Base-by-base conservation (phyloP, 176 grass and related monocot genomes). In the Aegilops longissima region DNA sequence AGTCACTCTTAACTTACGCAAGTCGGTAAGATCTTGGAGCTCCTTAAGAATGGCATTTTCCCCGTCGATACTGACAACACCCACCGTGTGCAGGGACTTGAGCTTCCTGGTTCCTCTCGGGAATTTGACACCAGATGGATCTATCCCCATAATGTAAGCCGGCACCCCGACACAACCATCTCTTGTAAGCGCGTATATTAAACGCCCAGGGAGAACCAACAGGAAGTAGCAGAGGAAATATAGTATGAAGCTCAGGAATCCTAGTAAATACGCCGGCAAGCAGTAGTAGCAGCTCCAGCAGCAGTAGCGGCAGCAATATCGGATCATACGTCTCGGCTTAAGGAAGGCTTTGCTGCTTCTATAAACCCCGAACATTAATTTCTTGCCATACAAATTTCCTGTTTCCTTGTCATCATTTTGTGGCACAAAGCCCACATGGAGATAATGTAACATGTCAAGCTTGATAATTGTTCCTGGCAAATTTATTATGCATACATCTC, bases 401-500 rank as follows among this genome's bases (percentile, higher is more conserved):
- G n/a, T n/a, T n/a, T n/a, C n/a, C n/a, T 35, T 17, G 3, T 69
- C 3, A 35, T 69, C 66, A 69, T 69, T 3, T 3, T 0, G 0
- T 69, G 66, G 16, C 10, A 69, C 31, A 35, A 35, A 2, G 0
- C 73, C 68, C 68, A 70, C 61, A 56, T 1, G 5, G 18, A 85
- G 5, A 20, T 68, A 39, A 0, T 2, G 3, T 39, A 85, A 16
- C 74, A 69, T 58, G 1, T 0, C 13, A 40, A 85, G 83, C 6
- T 12, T 56, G 27, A 7, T 6, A 20, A 85, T 39, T 3, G 83
- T 21, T 13, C 1, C 65, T 39, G 83, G 83, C 13, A 85, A 14
- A 14, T 29, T 40, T 0, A 1, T 1, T 39, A 85, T 29, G 0
- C 0, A 0, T 8, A 45, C 78, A 3, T 1, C n/a, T 39, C 12